These are phyloP conservation scores for Amanita inopinata DNA, from an alignment of 768 basidiomycete species.

Conservation along the genomic window DNA sequence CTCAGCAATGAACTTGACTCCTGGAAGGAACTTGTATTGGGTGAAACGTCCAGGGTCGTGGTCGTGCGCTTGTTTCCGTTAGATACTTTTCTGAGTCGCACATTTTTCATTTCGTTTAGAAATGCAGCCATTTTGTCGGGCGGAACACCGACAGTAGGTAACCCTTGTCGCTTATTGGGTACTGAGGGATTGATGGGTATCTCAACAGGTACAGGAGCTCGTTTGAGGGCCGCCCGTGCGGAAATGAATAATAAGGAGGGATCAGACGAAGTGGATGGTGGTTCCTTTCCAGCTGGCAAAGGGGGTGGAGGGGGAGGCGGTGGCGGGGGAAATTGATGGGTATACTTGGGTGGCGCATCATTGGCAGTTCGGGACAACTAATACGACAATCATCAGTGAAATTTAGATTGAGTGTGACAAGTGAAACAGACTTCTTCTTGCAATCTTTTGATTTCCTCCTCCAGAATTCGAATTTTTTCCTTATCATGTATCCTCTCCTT, in stretches of 20 bases:
- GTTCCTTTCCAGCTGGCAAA: constrained; percentile 23
- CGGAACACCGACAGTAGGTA: constrained; percentile 63
- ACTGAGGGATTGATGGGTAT: constrained; percentile 51
- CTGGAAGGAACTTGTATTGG: background rate
- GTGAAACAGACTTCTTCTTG: constrained; percentile 40
- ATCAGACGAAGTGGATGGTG: constrained; percentile 20
- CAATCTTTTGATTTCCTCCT: constrained; percentile 53
- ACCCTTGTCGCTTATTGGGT: constrained; percentile 36
- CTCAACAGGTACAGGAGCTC: constrained; percentile 45
- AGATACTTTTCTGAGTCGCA: constrained; percentile 50
- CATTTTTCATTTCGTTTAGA: constrained; percentile 70
- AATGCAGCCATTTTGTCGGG: constrained; percentile 81
- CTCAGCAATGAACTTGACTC: background rate
- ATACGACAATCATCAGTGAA: too few relatives aligned
- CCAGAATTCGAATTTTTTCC: constrained; percentile 50
- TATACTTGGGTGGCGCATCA: too few relatives aligned
- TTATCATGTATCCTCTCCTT: constrained; percentile 47
- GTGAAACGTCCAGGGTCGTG: background rate
- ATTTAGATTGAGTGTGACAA: background rate
- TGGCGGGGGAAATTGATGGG: constrained; percentile 30
- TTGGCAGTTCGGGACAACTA: too few relatives aligned
- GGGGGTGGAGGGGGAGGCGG: constrained; percentile 23
- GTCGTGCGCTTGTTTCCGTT: constrained; percentile 8
- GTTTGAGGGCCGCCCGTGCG: constrained; percentile 60
- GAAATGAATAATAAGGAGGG: constrained; percentile 37